Base-by-base conservation (phyloP, 768 basidiomycete species). In the Russula abietina region DNA sequence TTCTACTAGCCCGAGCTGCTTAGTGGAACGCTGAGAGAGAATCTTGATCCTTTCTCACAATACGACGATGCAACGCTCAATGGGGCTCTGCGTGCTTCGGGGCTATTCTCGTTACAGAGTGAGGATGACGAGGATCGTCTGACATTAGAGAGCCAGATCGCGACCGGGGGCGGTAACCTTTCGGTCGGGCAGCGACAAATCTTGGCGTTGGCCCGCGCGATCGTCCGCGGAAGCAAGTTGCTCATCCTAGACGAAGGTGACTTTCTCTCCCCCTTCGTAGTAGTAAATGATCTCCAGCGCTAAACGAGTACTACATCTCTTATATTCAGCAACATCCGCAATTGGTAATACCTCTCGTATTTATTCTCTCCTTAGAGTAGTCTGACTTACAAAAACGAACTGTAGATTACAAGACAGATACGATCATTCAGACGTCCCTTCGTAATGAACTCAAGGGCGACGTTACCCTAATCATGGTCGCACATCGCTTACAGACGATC, bases 181-280 rank as follows among this genome's bases (percentile, higher is more conserved):
- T 81, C 79, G 4, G 77, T 85, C n/a, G 83, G 84, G 4, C 81
- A 86, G 68, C 73, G 83, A 11, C 85, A 86, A 69, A 78, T 86
- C 16, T 71, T 86, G 19, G 83, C 83, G 0, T 74, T 86, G 0
- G 83, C 85, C 1, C 74, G 85, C 32, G 84, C 84, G 1, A 79
- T 85, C 60, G 78, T 85, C 2, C 73, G 84, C n/a, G 70, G 74
- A 50, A 83, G 80, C 69, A 85, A 83, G 65, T 67, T 86, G 14
- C 73, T 84, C 41, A 80, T 86, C 50, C 71, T 86, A 2, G 84
- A 86, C 61, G 84, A 86, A 70, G 79, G 78, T 77, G 32, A 36
- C 70, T 67, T 30, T 28, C 4, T n/a, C n/a, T n/a, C n/a, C 17
- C 52, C 19, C 30, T 33, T 33, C n/a, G 22, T 22, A 2, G 14